Percentiles rank a stretch among this genome's conserved stretches.
Conservation (phyloP, 1,139 yeast genomes). For the Hansenula anomala region DNA sequence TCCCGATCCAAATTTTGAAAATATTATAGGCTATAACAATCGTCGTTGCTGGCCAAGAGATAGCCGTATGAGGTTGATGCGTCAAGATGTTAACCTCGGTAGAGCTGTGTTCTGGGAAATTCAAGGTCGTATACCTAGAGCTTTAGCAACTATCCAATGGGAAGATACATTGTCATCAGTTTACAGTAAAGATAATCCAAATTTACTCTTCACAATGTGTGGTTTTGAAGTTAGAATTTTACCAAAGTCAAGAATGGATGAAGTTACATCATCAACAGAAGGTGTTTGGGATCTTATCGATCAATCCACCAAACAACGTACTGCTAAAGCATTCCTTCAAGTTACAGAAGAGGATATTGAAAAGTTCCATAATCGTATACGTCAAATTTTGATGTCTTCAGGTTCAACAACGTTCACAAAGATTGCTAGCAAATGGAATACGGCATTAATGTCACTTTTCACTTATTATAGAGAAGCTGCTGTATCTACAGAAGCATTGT, state of each 20-base stretch:
- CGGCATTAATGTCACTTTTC: slow-evolving; percentile 80
- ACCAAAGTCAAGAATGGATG: slow-evolving; percentile 64
- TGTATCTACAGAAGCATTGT: slow-evolving; percentile 69
- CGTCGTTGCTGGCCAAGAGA: slow-evolving; percentile 96
- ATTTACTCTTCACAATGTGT: slow-evolving; percentile 82
- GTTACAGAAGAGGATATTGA: slow-evolving; percentile 80
- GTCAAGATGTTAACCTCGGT: slow-evolving; percentile 90
- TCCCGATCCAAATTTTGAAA: slow-evolving; percentile 89
- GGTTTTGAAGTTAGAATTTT: slow-evolving; percentile 91
- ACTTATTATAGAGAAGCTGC: slow-evolving; percentile 94
- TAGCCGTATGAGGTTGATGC: slow-evolving; percentile 81
- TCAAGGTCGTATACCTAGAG: slow-evolving; percentile 69
- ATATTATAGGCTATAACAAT: slow-evolving; percentile 82
- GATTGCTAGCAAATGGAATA: slow-evolving; percentile 95
- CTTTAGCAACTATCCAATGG: slow-evolving; percentile 76
- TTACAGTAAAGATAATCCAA: slow-evolving; percentile 86
- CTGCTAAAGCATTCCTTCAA: slow-evolving; percentile 83
- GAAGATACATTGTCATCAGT: slow-evolving; percentile 80
- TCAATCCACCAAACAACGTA: slow-evolving; percentile 70
- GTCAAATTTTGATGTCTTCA: slow-evolving; percentile 91
- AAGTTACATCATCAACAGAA: slow-evolving; percentile 50
- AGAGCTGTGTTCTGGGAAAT: slow-evolving; percentile 93
- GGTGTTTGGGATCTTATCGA: slow-evolving; percentile 90
- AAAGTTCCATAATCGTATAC: slow-evolving; percentile 74
- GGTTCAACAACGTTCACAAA: slow-evolving; percentile 96